phyloP scores from a whole-genome alignment of 208 protist species.

The Leishmania aethiopica region DNA sequence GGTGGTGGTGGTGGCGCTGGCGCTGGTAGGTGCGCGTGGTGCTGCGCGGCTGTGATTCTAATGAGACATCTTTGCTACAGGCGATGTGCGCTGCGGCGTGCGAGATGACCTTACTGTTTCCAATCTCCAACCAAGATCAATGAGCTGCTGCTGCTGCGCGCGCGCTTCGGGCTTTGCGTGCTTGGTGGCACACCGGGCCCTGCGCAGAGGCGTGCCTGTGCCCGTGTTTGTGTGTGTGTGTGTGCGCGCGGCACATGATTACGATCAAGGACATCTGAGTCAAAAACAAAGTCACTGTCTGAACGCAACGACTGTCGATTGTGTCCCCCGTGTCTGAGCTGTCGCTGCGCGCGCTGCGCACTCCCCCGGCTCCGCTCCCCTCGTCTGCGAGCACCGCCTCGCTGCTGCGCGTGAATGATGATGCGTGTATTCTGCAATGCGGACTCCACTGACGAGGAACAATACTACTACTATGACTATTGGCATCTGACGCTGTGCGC shows the following conservation, averaged over 20 bases:
- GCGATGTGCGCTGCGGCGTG: constrained; percentile 26
- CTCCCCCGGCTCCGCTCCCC: background rate
- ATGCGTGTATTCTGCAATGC: constrained; percentile 37
- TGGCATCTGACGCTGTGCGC: constrained; percentile 31
- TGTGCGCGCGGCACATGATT: constrained; percentile 22
- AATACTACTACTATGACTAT: constrained; percentile 41
- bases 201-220: background rate
- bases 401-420: constrained; percentile 24
- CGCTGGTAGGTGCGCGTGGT: too few species aligned
- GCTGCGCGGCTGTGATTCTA: constrained; percentile 37
- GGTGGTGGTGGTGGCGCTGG: too few species aligned
- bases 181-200: background rate
- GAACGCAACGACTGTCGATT: constrained; percentile 30
- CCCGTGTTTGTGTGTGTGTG: background rate
- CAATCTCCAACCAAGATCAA: constrained; percentile 57
- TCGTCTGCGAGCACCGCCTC: background rate
- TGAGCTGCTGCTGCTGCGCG: constrained; percentile 21
- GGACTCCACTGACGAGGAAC: constrained; percentile 21
- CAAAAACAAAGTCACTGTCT: constrained; percentile 32
- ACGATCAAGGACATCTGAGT: constrained; percentile 34
- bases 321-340: constrained; percentile 41
- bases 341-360: constrained; percentile 5
- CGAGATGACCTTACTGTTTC: constrained; percentile 41
- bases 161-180: background rate
- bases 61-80: constrained; percentile 53